Percentiles rank a stretch among this genome's conserved stretches.
These are phyloP conservation scores for Flagelloscypha sp. DNA, from an alignment of 768 basidiomycete genomes.

Conservation along the genomic window DNA sequence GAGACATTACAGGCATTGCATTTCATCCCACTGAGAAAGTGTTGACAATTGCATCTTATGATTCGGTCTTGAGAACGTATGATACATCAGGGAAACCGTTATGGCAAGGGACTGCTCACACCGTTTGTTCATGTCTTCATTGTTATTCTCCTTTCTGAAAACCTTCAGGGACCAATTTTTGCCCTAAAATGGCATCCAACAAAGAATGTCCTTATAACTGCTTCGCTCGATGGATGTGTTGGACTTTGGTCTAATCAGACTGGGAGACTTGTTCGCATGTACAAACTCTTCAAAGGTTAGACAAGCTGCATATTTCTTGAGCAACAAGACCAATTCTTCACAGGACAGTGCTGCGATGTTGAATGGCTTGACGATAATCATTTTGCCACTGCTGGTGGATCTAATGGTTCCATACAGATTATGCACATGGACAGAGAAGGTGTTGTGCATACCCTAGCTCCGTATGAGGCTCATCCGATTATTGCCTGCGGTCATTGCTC, in stretches of 20 bases:
- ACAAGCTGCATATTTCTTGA: conserved; percentile 1
- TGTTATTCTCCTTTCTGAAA: too few species aligned
- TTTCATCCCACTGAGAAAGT: too few species aligned
- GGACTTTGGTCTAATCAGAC: neutral
- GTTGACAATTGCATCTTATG: too few species aligned
- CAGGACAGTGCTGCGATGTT: conserved; percentile 74
- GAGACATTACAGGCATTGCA: too few species aligned
- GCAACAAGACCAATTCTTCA: conserved; percentile 1
- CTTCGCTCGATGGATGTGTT: conserved; percentile 6
- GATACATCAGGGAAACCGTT: too few species aligned
- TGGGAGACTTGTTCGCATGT: neutral
- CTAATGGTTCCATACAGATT: conserved; percentile 56
- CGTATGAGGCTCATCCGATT: conserved; percentile 26
- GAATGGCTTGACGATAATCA: conserved; percentile 69
- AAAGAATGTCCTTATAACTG: neutral
- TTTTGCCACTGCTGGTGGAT: conserved; percentile 70
- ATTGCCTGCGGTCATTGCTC: conserved; percentile 23
- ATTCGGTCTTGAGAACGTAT: too few species aligned
- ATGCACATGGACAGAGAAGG: conserved; percentile 44
- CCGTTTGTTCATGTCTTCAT: too few species aligned
- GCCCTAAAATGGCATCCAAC: conserved; percentile 15
- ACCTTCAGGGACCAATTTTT: neutral
- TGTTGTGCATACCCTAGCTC: conserved; percentile 36
- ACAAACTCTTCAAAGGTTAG: conserved; percentile 3
- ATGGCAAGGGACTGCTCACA: too few species aligned